Base-by-base conservation (phyloP, 2,329 filamentous ascomycete species). In the Sphaerulina vaccinii region DNA sequence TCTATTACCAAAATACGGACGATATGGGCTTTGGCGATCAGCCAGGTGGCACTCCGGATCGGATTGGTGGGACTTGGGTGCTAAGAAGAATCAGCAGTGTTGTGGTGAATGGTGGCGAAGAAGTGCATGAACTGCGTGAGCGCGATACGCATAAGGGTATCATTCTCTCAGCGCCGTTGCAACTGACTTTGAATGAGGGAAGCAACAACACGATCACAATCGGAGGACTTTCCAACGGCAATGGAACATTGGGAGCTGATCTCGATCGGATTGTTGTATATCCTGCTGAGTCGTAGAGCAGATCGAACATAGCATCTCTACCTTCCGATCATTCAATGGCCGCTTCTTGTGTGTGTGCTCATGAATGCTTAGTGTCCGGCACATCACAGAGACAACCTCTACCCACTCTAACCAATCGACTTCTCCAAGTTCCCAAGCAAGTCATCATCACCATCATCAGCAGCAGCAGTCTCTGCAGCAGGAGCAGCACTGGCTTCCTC, bases 251-350 rank as follows among this genome's bases (percentile, higher is more conserved):
- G 63, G 80, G 80, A 0, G 81, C 79, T 1, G 81, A 84, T 60
- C 61, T 84, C 18, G 81, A 84, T 57, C 72, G 74, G 11, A 78
- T 84, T 58, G 73, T 84, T 1, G 81, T 84, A 0, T 84, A 83
- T 63, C 81, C 80, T 1, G 70, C 79, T 0, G 80, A 84, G 65
- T 15, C 44, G 27, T 32, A n/a, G n/a, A n/a, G n/a, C n/a, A n/a
- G n/a, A n/a, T n/a, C n/a, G n/a, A n/a, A n/a, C n/a, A n/a, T n/a
- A n/a, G n/a, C n/a, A n/a, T n/a, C n/a, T n/a, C n/a, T n/a, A n/a
- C n/a, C n/a, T n/a, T n/a, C n/a, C n/a, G n/a, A n/a, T n/a, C n/a
- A n/a, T n/a, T n/a, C n/a, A n/a, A n/a, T n/a, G n/a, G n/a, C n/a
- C n/a, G n/a, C n/a, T n/a, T n/a, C n/a, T n/a, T n/a, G n/a, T n/a